Evolutionary conservation across 441 rosid species (phyloP).

Genomic region (Lepidium campestre): DNA sequence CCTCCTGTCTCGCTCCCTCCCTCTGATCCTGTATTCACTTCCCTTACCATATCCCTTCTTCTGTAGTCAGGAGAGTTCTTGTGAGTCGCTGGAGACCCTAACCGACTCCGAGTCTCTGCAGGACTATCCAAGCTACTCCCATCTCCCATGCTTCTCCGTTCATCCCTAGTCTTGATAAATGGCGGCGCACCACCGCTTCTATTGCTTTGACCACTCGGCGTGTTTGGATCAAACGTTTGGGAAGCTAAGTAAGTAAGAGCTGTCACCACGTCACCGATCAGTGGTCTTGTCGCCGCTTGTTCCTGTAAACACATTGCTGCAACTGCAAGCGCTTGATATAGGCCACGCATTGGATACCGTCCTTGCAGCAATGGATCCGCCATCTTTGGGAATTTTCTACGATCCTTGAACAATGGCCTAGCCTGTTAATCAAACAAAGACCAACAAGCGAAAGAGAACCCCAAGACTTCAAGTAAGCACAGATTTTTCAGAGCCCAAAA

Average conservation of each 20-base stretch:
- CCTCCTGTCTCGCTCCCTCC: conserved; percentile 60
- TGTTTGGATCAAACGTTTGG: conserved; percentile 76
- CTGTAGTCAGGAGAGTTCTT: conserved; percentile 88
- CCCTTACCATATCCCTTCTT: conserved; percentile 57
- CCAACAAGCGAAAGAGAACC: conserved; percentile 7
- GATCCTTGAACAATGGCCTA: conserved; percentile 93
- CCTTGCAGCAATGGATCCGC: conserved; percentile 94
- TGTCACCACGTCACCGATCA: conserved; percentile 93
- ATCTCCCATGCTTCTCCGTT: conserved; percentile 52
- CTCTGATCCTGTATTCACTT: conserved; percentile 50
- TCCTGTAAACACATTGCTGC: conserved; percentile 99
- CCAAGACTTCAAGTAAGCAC: neutral
- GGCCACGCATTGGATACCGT: conserved; percentile 85
- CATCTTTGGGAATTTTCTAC: conserved; percentile 94
- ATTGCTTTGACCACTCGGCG: conserved; percentile 49
- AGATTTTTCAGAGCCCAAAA: neutral
- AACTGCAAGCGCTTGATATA: conserved; percentile 97
- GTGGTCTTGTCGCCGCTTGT: conserved; percentile 95
- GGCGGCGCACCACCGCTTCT: conserved; percentile 62
- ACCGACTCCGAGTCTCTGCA: conserved; percentile 41
- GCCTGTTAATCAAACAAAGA: conserved; percentile 49
- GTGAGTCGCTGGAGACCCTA: conserved; percentile 69
- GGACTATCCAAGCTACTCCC: conserved; percentile 70
- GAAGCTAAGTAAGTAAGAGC: conserved; percentile 93
- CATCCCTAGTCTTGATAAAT: conserved; percentile 65